These are phyloP conservation scores for Phialocephala subalpina DNA, from an alignment of 2,329 filamentous ascomycete genomes.

Conservation along the genomic window DNA sequence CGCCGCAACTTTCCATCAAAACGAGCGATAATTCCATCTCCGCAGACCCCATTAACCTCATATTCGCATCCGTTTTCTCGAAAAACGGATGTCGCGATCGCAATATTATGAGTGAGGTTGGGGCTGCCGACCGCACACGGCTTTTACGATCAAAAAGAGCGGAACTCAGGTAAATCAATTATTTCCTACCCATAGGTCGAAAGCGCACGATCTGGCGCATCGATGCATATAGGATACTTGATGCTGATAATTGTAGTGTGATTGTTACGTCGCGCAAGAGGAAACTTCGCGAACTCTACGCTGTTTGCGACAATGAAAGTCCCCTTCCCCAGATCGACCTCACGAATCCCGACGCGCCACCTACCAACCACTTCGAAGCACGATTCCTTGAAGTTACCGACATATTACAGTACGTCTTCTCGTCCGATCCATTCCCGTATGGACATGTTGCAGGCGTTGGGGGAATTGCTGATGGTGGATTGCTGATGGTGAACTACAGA, in stretches of 20 bases:
- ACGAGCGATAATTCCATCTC: conserved; percentile 41
- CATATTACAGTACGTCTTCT: conserved; percentile 64
- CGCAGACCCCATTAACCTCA: conserved; percentile 45
- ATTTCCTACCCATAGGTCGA: conserved; percentile 21
- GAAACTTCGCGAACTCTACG: conserved; percentile 88
- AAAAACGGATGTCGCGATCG: conserved; percentile 75
- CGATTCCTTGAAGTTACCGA: conserved; percentile 65
- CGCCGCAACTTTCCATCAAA: conserved; percentile 40
- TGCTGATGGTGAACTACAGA: conserved; percentile 47
- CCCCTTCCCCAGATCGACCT: conserved; percentile 65
- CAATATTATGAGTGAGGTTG: conserved; percentile 77
- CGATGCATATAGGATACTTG: conserved; percentile 34
- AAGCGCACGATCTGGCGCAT: conserved; percentile 37
- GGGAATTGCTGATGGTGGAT: conserved; percentile 28
- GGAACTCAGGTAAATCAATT: conserved; percentile 64
- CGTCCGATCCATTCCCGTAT: conserved; percentile 31
- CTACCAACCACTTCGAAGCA: conserved; percentile 59
- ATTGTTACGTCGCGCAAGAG: conserved; percentile 87
- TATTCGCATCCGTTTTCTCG: conserved; percentile 63
- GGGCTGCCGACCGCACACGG: conserved; percentile 69
- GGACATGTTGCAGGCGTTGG: conserved; percentile 29
- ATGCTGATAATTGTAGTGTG: conserved; percentile 58
- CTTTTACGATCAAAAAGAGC: conserved; percentile 71
- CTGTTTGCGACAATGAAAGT: conserved; percentile 74
- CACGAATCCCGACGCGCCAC: conserved; percentile 63